Evolutionary conservation across 1,284 basidiomycete genomes (phyloP), one percentile per base, ranked within the genome.

Genomic region (Apiotrichum domesticum): DNA sequence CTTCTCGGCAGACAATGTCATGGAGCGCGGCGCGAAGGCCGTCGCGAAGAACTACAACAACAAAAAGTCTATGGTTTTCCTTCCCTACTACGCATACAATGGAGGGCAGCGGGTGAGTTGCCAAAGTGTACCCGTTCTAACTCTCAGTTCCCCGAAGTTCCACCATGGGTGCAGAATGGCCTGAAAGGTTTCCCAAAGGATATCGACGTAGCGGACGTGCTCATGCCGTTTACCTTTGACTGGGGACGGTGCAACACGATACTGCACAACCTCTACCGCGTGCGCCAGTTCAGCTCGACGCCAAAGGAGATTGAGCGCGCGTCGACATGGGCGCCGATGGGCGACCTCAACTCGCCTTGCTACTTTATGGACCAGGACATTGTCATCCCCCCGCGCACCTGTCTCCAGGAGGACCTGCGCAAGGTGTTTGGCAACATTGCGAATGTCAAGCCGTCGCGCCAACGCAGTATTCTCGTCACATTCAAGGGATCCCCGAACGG

Each of bases 211-310:
- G 62, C 66, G 29, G 63, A 66, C 41, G 60, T 76, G 42, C 67
- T 75, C 50, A 61, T 76, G 14, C 75, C 75, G 6, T 77, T 77
- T 61, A 73, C 74, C 1, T 72, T 73, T 51, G 76, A 77, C 62
- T 77, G 69, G 66, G 76, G 76, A 1, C 54, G 59, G 8, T 71
- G 70, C 58, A 61, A 64, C 46, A 62, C 59, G 0, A 58, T 67
- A 29, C 44, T 65, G 29, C 62, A 58, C 46, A 52, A 63, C 51
- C 55, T 72, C 29, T 69, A 58, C 40, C 52, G 54, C 35, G 55
- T 60, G 14, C 55, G 59, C 37, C 52, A 57, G 35, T 52, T 42
- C 48, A 52, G 52, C 50, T 13, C 9, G 10, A 43, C 44, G 11
- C 39, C 34, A 40, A 46, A 48, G 33, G 45, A 29, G 44, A 40